Evolutionary conservation across 2,329 filamentous ascomycete genomes (phyloP), one percentile per base, ranked within the genome.

Genomic region (Penicillium decumbens): DNA sequence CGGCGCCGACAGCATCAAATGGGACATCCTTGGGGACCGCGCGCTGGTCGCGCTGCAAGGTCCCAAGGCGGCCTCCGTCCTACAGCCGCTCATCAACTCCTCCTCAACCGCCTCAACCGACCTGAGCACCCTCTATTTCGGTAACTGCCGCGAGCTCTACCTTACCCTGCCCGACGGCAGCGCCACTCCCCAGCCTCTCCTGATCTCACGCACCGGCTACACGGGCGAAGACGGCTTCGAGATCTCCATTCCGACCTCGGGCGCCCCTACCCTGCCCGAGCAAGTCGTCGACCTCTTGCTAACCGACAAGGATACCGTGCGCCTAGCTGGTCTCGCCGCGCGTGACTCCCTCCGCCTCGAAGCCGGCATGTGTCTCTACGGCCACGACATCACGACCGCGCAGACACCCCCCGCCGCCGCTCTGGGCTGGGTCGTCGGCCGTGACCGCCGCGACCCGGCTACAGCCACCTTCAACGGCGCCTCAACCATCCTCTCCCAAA

Each of bases 171-270:
- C 71, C 12, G 72, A 77, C 32, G 80, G 79, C 39, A 79, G 77
- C 32, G 73, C 73, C 53, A 72, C 71, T 20, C 60, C 77, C 53
- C 62, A 77, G 53, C 70, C 77, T 57, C 66, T 93, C 41, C 79
- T 96, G 43, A 84, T 96, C 65, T 91, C 85, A 66, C 83, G 93
- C 53, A 93, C 87, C 41, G 93, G 93, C 4, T 98, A 98, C 76
- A 98, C 93, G 0, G 93, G 93, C 52, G 93, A 98, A 75, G 93
- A 98, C 70, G 93, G 93, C 37, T 98, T 98, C 72, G 93, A 98
- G 75, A 89, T 98, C 64, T 93, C 88, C 35, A 87, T 96, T 62
- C 82, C 86, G 1, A 79, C 81, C 0, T 77, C 78, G 23, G 80
- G 84, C 60, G 83, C 85, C 7, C 46, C 68, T 6, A 43, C 57